A percentile compares a stretch with the other conserved stretches of the same genome.
Evolutionary conservation across 228 moss, liverwort and hornwort genomes (phyloP).

Genomic region (Sphagnum fallax): DNA sequence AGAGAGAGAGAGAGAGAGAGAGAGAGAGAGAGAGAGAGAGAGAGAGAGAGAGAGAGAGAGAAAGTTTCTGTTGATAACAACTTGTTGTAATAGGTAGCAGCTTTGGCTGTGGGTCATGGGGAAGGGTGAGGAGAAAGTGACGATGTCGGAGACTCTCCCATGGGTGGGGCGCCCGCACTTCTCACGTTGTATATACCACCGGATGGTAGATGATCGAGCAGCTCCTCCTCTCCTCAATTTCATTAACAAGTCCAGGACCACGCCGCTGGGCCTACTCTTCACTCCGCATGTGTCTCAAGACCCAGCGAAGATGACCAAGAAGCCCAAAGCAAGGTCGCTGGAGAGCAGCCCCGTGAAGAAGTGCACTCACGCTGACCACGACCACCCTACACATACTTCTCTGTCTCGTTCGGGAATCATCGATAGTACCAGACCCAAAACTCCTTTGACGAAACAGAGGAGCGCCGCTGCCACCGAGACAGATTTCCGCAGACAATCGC

Average conservation of each 20-base stretch:
- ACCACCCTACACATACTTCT: too few species aligned
- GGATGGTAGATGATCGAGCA: slow-evolving; percentile 15
- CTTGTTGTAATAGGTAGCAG: not conserved
- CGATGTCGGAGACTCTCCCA: slow-evolving; percentile 14
- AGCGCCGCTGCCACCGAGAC: not conserved
- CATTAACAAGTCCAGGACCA: slow-evolving; percentile 28
- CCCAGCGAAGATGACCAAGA: slow-evolving; percentile 10
- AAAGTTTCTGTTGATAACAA: not conserved
- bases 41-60: too few species aligned
- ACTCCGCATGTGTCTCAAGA: slow-evolving; percentile 1
- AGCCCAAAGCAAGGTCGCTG: slow-evolving; percentile 28
- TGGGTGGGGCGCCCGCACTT: slow-evolving; percentile 12
- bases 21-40: not conserved
- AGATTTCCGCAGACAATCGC: not conserved
- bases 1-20: not conserved
- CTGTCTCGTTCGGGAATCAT: not conserved
- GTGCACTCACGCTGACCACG: not conserved
- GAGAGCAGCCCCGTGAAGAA: slow-evolving; percentile 29
- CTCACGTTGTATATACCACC: slow-evolving; percentile 6
- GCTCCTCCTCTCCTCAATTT: slow-evolving; percentile 19
- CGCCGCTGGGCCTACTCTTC: slow-evolving; percentile 12
- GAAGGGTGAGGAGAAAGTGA: slow-evolving; percentile 35
- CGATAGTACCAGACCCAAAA: not conserved
- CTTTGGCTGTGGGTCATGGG: slow-evolving; percentile 14
- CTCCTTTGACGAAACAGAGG: slow-evolving; percentile 3